phyloP scores from a whole-genome alignment of 2,329 filamentous ascomycete genomes.

The Sporothrix pseudoabietina region DNA sequence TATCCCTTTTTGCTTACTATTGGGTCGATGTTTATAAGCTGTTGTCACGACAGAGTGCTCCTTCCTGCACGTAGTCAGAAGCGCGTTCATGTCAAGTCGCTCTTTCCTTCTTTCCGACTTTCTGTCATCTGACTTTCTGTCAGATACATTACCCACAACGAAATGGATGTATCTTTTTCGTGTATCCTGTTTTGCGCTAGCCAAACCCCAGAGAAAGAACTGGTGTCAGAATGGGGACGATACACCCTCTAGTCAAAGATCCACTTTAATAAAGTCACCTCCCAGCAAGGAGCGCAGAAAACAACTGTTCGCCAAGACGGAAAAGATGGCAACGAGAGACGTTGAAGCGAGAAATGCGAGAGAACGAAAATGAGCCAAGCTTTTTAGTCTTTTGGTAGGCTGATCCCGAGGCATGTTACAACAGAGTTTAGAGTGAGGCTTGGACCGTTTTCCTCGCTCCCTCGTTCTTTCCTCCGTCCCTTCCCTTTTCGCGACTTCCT shows the following conservation, averaged over 20 bases:
- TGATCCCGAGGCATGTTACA: slow-evolving; percentile 2
- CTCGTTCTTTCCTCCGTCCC: background rate
- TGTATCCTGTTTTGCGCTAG: background rate
- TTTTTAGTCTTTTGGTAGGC: background rate
- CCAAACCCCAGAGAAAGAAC: background rate
- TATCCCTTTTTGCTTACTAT: background rate
- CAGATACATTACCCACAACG: background rate
- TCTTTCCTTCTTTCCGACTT: background rate
- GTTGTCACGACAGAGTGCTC: background rate
- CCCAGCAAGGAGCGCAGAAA: background rate
- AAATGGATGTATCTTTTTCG: slow-evolving; percentile 3
- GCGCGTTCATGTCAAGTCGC: background rate
- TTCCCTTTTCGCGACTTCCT: slow-evolving; percentile 2
- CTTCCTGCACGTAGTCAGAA: background rate
- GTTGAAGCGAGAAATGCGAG: no score
- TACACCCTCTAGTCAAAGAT: background rate
- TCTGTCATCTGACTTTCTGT: background rate
- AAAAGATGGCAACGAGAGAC: slow-evolving; percentile 19
- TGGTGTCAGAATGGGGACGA: slow-evolving; percentile 6
- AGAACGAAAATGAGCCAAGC: background rate
- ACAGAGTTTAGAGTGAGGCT: background rate
- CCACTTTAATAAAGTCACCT: slow-evolving; percentile 14
- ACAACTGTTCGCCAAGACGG: slow-evolving; percentile 10
- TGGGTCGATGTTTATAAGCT: no score
- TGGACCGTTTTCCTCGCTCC: background rate